Conservation (phyloP, 2,329 filamentous ascomycete genomes). For the Chrysosporium queenslandicum region DNA sequence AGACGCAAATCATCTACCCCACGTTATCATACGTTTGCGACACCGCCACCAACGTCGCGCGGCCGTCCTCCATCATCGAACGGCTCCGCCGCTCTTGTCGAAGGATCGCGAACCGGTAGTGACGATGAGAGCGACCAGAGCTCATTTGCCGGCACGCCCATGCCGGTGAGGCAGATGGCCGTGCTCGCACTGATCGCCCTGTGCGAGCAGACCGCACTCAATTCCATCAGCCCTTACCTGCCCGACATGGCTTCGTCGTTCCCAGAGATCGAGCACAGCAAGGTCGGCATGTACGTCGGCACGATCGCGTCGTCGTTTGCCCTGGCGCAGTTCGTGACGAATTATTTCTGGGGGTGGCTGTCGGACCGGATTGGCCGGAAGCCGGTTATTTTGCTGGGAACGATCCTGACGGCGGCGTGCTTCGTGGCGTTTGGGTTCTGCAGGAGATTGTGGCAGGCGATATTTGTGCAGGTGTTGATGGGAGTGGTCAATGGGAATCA, state of each 20-base stretch:
- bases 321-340: constrained; percentile 81
- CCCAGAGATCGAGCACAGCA: constrained; percentile 59
- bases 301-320: constrained; percentile 85
- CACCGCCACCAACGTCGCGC: constrained; percentile 39
- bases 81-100: constrained; percentile 16
- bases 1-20: constrained; percentile 24
- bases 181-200: constrained; percentile 81
- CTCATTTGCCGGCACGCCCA: constrained; percentile 47
- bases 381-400: constrained; percentile 71
- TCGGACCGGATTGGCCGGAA: constrained; percentile 72
- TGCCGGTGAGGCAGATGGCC: constrained; percentile 72
- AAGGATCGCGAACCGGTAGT: constrained; percentile 11
- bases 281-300: constrained; percentile 81
- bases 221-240: constrained; percentile 91
- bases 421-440: constrained; percentile 86
- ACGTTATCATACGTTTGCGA: constrained; percentile 42
- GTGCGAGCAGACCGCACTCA: constrained; percentile 90
- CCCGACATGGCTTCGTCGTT: constrained; percentile 85
- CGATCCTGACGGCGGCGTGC: constrained; percentile 67
- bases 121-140: constrained; percentile 21
- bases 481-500: constrained; percentile 91
- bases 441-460: constrained; percentile 67
- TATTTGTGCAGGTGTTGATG: constrained; percentile 81
- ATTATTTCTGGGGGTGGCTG: constrained; percentile 81
- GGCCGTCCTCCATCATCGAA: constrained; percentile 37